Percentiles rank a stretch among this genome's conserved stretches.
Evolutionary conservation across 106 monocot genomes (phyloP).

Genomic region (Acanthochlamys bracteata): DNA sequence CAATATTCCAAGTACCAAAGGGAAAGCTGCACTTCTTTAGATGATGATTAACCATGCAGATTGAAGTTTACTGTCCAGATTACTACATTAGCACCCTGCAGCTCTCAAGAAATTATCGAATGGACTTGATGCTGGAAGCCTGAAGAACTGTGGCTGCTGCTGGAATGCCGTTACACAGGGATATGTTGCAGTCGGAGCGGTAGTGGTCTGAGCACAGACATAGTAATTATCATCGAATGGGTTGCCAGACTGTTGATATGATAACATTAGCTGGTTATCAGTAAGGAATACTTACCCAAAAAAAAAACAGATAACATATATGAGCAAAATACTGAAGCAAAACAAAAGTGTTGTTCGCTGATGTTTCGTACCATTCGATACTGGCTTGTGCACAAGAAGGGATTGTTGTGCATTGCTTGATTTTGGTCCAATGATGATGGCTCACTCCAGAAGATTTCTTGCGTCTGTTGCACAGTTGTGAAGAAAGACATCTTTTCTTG

Average conservation of each 20-base stretch:
- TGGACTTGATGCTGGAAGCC: slow-evolving; percentile 55
- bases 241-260: slow-evolving; percentile 23
- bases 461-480: slow-evolving; percentile 34
- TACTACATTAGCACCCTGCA: slow-evolving; percentile 37
- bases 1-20: too few relatives aligned
- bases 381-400: slow-evolving; percentile 1
- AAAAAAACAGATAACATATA: background rate
- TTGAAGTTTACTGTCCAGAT: too few relatives aligned
- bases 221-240: slow-evolving; percentile 32
- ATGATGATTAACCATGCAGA: too few relatives aligned
- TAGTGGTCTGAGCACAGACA: slow-evolving; percentile 8
- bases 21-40: too few relatives aligned
- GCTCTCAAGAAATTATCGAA: slow-evolving; percentile 60
- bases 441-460: slow-evolving; percentile 16
- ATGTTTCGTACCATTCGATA: slow-evolving; percentile 24
- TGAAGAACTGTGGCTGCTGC: slow-evolving; percentile 20
- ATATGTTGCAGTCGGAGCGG: background rate
- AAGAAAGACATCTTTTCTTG: slow-evolving; percentile 69
- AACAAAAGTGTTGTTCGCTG: background rate
- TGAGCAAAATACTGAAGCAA: background rate
- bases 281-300: background rate
- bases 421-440: background rate
- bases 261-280: background rate
- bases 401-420: slow-evolving; percentile 2
- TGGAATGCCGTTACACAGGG: slow-evolving; percentile 11